Conservation (phyloP, 2,329 filamentous ascomycete species). For the Colletotrichum eleusines region DNA sequence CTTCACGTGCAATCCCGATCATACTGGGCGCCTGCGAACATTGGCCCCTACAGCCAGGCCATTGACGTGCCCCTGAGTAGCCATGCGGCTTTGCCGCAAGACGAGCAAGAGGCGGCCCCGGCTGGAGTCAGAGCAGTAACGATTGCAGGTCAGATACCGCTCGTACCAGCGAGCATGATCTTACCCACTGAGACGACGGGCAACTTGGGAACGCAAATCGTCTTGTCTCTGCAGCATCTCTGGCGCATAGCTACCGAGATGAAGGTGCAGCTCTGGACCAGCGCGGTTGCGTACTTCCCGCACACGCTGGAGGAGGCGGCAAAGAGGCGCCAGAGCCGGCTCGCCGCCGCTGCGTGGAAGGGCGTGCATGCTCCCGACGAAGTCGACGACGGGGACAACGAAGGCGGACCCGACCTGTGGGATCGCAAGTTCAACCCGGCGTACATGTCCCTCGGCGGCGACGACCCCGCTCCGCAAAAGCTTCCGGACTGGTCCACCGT, state of each 20-base stretch:
- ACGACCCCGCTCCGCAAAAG: slow-evolving; percentile 45
- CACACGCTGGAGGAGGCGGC: slow-evolving; percentile 46
- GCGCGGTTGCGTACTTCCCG: slow-evolving; percentile 80
- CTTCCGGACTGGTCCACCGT: slow-evolving; percentile 67
- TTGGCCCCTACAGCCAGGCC: slow-evolving; percentile 96
- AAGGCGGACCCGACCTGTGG: slow-evolving; percentile 74
- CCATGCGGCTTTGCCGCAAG: not conserved
- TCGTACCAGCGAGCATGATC: slow-evolving; percentile 84
- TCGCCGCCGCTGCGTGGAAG: slow-evolving; percentile 63
- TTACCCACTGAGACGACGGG: slow-evolving; percentile 57
- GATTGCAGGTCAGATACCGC: slow-evolving; percentile 91
- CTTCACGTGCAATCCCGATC: slow-evolving; percentile 93
- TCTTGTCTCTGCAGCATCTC: slow-evolving; percentile 87
- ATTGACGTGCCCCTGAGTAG: slow-evolving; percentile 63
- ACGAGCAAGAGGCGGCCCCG: slow-evolving; percentile 17
- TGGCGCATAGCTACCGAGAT: slow-evolving; percentile 83
- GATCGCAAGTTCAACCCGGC: slow-evolving; percentile 70
- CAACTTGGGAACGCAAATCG: slow-evolving; percentile 68
- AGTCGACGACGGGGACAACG: slow-evolving; percentile 60
- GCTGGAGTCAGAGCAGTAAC: slow-evolving; percentile 61
- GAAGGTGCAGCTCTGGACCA: slow-evolving; percentile 79
- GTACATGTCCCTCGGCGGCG: slow-evolving; percentile 57
- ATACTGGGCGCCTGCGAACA: slow-evolving; percentile 98
- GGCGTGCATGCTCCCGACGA: slow-evolving; percentile 55
- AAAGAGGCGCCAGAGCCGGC: slow-evolving; percentile 52